These are phyloP conservation scores for Ceratobasidium sp. DNA, from an alignment of 1,284 basidiomycete species.

Conservation along the genomic window DNA sequence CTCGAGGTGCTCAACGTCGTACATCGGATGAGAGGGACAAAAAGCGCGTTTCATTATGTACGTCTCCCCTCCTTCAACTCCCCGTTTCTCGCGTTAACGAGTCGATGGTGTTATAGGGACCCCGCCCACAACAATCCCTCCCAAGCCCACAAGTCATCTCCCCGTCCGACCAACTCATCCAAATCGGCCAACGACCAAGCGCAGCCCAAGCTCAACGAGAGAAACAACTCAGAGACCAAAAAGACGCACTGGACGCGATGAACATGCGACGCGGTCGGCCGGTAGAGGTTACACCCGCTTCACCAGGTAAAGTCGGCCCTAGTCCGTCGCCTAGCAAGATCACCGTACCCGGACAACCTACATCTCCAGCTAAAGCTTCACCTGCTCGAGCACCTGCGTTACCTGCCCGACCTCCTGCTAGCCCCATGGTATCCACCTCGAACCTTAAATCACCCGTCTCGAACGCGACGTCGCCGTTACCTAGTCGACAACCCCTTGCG, in stretches of 20 bases:
- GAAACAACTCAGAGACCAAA: slow-evolving; percentile 39
- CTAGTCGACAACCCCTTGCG: slow-evolving; percentile 32
- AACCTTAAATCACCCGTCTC: neutral
- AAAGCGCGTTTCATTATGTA: slow-evolving; percentile 80
- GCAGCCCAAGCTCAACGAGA: slow-evolving; percentile 7
- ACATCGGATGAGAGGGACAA: slow-evolving; percentile 86
- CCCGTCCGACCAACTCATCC: slow-evolving; percentile 37
- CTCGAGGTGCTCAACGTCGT: slow-evolving; percentile 85
- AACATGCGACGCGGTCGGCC: slow-evolving; percentile 36
- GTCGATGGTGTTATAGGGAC: neutral
- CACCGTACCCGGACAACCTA: no score
- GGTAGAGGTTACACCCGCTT: neutral
- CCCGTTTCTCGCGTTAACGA: neutral
- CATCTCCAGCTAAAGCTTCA: no score
- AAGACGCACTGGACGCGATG: slow-evolving; percentile 43
- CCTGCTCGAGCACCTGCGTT: neutral
- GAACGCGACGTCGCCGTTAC: slow-evolving; percentile 3
- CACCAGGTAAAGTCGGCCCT: neutral
- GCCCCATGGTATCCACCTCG: neutral
- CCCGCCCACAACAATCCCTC: slow-evolving; percentile 18
- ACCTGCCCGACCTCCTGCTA: no score
- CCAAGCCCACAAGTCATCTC: slow-evolving; percentile 34
- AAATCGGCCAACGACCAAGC: slow-evolving; percentile 27
- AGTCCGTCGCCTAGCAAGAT: neutral
- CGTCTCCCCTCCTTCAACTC: slow-evolving; percentile 55